Percentiles rank a stretch among this genome's conserved stretches.
Conservation (phyloP, 116 monocot genomes). For the Trichopus zeylanicus region DNA sequence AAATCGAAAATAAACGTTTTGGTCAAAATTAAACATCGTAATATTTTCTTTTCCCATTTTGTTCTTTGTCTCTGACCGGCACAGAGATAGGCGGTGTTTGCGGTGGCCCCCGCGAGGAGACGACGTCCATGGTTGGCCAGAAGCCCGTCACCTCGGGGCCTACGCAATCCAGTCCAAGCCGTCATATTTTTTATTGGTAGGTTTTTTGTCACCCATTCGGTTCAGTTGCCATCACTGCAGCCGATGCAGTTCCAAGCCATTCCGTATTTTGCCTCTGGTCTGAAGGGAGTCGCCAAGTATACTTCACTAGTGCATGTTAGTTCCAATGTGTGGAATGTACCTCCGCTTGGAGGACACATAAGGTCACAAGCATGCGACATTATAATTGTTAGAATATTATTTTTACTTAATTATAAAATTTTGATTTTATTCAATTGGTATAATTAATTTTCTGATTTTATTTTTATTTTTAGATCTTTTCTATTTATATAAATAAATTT, state of each 20-base stretch:
- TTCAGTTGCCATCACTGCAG: constrained; percentile 98
- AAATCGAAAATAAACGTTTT: too few species aligned
- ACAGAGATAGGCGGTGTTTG: constrained; percentile 30
- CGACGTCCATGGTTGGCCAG: constrained; percentile 45
- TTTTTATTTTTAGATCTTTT: too few species aligned
- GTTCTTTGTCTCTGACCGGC: background rate
- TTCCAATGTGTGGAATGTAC: too few species aligned
- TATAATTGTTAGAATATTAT: too few species aligned
- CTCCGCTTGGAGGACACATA: too few species aligned
- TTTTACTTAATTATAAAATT: too few species aligned
- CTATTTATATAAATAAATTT: too few species aligned
- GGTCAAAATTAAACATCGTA: too few species aligned
- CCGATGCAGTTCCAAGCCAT: constrained; percentile 93
- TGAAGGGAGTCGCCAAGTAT: constrained; percentile 98
- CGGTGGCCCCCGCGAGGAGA: constrained; percentile 30
- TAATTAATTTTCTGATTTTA: too few species aligned
- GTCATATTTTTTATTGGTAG: constrained; percentile 37
- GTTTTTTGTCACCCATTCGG: constrained; percentile 99
- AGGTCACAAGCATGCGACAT: too few species aligned
- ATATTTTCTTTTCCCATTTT: background rate
- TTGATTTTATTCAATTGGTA: too few species aligned
- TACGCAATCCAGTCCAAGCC: constrained; percentile 58
- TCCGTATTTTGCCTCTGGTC: constrained; percentile 89
- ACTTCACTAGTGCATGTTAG: too few species aligned
- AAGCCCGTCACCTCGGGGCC: constrained; percentile 71